These are phyloP conservation scores for Boletales sp. DNA, from an alignment of 768 basidiomycete species.

Conservation along the genomic window DNA sequence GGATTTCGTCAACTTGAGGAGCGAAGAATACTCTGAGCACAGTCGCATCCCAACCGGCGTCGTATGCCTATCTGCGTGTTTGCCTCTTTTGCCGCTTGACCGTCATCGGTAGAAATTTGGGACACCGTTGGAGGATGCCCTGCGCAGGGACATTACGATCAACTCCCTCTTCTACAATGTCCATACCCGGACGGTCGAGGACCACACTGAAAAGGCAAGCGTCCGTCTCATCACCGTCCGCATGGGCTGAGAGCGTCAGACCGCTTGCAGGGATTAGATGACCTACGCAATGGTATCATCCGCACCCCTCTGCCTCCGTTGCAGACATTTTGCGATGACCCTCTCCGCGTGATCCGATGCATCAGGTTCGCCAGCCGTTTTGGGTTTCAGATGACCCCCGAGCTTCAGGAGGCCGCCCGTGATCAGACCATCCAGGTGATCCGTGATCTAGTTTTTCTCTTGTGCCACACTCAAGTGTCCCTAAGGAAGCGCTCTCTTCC, in stretches of 20 bases:
- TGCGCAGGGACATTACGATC: slow-evolving; percentile 90
- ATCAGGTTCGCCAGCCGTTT: slow-evolving; percentile 90
- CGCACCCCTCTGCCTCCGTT: slow-evolving; percentile 85
- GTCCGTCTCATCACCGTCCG: background rate
- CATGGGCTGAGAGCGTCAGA: slow-evolving; percentile 7
- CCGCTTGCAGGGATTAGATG: slow-evolving; percentile 69
- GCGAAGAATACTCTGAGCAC: slow-evolving; percentile 83
- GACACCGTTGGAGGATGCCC: slow-evolving; percentile 87
- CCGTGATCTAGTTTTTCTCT: background rate
- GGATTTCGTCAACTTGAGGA: slow-evolving; percentile 91
- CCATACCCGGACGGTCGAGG: slow-evolving; percentile 81
- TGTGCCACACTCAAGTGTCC: background rate
- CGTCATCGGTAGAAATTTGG: slow-evolving; percentile 67
- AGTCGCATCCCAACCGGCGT: slow-evolving; percentile 89
- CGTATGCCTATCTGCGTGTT: slow-evolving; percentile 43
- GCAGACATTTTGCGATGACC: slow-evolving; percentile 93
- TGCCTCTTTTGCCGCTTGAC: background rate
- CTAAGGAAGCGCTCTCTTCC: slow-evolving; percentile 57
- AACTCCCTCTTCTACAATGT: slow-evolving; percentile 97
- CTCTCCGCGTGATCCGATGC: slow-evolving; percentile 86
- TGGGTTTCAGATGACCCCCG: slow-evolving; percentile 72
- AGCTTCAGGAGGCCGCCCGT: slow-evolving; percentile 58
- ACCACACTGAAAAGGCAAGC: slow-evolving; percentile 72
- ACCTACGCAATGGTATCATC: slow-evolving; percentile 73
- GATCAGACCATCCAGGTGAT: slow-evolving; percentile 62